Percentiles rank a stretch among this genome's conserved stretches.
These are phyloP conservation scores for Clonostachys byssicola DNA, from an alignment of 2,329 filamentous ascomycete species.

Conservation along the genomic window DNA sequence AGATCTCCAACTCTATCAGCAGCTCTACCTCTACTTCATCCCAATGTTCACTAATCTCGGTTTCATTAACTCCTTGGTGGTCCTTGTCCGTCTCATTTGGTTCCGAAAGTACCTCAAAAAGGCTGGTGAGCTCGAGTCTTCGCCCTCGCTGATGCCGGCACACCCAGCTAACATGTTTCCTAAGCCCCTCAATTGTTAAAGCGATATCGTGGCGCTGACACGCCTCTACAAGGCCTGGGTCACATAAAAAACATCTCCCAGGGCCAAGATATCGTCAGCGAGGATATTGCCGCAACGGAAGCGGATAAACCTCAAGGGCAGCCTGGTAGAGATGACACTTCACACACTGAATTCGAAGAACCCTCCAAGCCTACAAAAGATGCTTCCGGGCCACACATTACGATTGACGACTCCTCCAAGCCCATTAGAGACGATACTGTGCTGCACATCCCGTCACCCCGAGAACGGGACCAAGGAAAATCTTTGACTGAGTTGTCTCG, in stretches of 20 bases:
- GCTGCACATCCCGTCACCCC: constrained; percentile 21
- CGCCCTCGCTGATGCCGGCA: not conserved
- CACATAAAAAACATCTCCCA: not conserved
- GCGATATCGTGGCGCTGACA: not conserved
- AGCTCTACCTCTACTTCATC: constrained; percentile 43
- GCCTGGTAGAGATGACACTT: not conserved
- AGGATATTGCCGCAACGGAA: not conserved
- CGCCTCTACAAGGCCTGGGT: not conserved
- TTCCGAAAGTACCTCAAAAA: constrained; percentile 38
- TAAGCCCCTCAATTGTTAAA: too few relatives aligned
- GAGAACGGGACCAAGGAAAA: constrained; percentile 21
- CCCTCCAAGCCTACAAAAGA: too few relatives aligned
- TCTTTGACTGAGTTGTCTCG: constrained; percentile 13
- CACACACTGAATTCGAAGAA: not conserved
- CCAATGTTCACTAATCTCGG: constrained; percentile 41
- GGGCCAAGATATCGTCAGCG: too few relatives aligned
- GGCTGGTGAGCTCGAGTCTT: constrained; percentile 16
- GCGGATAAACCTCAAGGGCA: not conserved
- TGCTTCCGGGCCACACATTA: constrained; percentile 8
- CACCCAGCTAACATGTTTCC: not conserved
- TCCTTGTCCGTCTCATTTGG: constrained; percentile 40
- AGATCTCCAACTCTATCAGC: constrained; percentile 40
- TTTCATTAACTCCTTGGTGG: constrained; percentile 43
- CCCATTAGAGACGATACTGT: constrained; percentile 14
- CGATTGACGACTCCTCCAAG: constrained; percentile 16